phyloP scores from a whole-genome alignment of 2,329 filamentous ascomycete species.

The Fonsecaea pedrosoi region DNA sequence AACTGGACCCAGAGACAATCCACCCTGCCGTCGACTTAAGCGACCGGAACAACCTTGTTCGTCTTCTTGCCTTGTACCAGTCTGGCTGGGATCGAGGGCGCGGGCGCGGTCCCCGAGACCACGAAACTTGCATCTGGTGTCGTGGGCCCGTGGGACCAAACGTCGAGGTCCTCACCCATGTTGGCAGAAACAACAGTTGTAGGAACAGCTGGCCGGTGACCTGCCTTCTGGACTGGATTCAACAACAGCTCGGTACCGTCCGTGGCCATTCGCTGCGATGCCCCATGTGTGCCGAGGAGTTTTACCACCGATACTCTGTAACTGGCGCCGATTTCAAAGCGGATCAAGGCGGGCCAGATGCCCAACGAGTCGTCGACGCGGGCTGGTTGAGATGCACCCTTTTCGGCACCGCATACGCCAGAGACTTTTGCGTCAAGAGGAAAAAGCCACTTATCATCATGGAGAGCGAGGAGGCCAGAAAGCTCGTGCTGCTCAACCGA shows the following conservation, averaged over 20 bases:
- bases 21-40: slow-evolving; percentile 26
- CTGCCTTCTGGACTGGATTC: slow-evolving; percentile 26
- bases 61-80: slow-evolving; percentile 22
- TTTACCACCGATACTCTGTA: not conserved
- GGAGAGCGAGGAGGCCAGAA: slow-evolving; percentile 18
- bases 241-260: slow-evolving; percentile 13
- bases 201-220: slow-evolving; percentile 28
- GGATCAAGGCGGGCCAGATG: slow-evolving; percentile 12
- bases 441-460: slow-evolving; percentile 22
- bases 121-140: slow-evolving; percentile 29
- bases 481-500: slow-evolving; percentile 16
- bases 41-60: slow-evolving; percentile 18
- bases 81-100: slow-evolving; percentile 22
- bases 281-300: slow-evolving; percentile 27
- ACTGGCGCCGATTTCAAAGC: slow-evolving; percentile 1
- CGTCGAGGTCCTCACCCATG: slow-evolving; percentile 29
- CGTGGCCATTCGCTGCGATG: slow-evolving; percentile 13
- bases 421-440: slow-evolving; percentile 9
- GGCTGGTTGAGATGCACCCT: slow-evolving; percentile 23
- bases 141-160: slow-evolving; percentile 23
- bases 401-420: slow-evolving; percentile 21
- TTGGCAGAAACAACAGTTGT: slow-evolving; percentile 19
- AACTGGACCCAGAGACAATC: slow-evolving; percentile 13
- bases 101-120: slow-evolving; percentile 29
- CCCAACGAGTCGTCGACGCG: not conserved